phyloP scores from a whole-genome alignment of 176 grass and related monocot species.

The Musa itinerans region DNA sequence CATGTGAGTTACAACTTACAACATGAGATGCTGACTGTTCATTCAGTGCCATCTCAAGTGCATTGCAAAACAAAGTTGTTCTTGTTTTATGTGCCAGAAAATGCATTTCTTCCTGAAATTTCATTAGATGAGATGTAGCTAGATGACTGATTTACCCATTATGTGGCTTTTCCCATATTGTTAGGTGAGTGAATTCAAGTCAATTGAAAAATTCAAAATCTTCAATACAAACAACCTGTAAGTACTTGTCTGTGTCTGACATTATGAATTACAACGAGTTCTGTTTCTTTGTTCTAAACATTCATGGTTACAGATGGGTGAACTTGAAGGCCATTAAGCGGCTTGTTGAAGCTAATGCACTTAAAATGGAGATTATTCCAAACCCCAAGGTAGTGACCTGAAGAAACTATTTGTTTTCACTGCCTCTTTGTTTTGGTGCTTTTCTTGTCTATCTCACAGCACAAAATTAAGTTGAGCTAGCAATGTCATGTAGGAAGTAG shows the following conservation, averaged over 20 bases:
- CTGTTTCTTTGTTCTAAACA: neutral
- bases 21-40: neutral
- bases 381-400: constrained; percentile 61
- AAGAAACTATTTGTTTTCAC: neutral
- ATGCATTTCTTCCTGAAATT: neutral
- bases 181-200: constrained; percentile 85
- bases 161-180: too few relatives aligned
- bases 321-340: constrained; percentile 89
- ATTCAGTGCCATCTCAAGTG: constrained; percentile 8
- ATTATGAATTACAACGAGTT: neutral
- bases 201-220: constrained; percentile 99
- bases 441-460: constrained; percentile 2
- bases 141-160: neutral
- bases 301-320: constrained; percentile 51
- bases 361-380: constrained; percentile 99
- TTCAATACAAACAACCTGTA: constrained; percentile 98
- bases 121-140: neutral
- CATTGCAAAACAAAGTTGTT: neutral
- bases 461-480: constrained; percentile 10
- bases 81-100: too few relatives aligned
- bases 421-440: neutral
- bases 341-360: constrained; percentile 79
- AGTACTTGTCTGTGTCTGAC: constrained; percentile 1
- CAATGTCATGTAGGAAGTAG: constrained; percentile 65
- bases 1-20: constrained; percentile 52